phyloP scores from a whole-genome alignment of 2,329 filamentous ascomycete species.

The Claviceps pazoutovae region DNA sequence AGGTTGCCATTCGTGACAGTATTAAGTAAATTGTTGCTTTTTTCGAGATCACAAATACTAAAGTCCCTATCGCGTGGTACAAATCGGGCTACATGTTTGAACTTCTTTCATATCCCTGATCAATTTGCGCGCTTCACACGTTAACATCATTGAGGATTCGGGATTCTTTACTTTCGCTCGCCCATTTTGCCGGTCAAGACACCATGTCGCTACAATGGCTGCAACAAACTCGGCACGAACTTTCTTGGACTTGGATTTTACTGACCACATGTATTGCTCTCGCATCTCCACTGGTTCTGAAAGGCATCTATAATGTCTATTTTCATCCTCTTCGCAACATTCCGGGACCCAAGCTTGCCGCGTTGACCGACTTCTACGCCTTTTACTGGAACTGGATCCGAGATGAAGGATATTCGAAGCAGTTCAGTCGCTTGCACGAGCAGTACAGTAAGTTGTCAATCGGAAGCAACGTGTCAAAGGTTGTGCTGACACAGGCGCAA shows the following conservation, averaged over 20 bases:
- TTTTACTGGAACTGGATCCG: conserved; percentile 1
- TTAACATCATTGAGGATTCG: too few relatives aligned
- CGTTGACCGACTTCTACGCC: background rate
- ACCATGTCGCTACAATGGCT: background rate
- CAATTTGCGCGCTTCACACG: too few relatives aligned
- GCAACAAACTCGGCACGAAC: background rate
- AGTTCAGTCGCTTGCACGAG: background rate
- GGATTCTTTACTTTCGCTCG: too few relatives aligned
- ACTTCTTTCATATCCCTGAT: too few relatives aligned
- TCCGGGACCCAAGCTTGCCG: background rate
- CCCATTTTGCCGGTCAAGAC: background rate
- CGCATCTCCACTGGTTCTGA: background rate
- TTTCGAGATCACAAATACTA: too few relatives aligned
- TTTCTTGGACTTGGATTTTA: background rate
- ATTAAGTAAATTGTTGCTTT: too few relatives aligned
- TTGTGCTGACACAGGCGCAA: background rate
- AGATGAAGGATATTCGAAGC: background rate
- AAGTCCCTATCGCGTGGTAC: too few relatives aligned
- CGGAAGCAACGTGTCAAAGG: too few relatives aligned
- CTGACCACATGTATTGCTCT: background rate
- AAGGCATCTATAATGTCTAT: background rate
- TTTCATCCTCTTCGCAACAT: background rate
- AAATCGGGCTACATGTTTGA: too few relatives aligned
- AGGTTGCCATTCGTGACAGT: too few relatives aligned
- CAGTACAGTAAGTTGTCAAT: background rate